phyloP scores from a whole-genome alignment of 169 alveolate species.

The Plasmodium gonderi region DNA sequence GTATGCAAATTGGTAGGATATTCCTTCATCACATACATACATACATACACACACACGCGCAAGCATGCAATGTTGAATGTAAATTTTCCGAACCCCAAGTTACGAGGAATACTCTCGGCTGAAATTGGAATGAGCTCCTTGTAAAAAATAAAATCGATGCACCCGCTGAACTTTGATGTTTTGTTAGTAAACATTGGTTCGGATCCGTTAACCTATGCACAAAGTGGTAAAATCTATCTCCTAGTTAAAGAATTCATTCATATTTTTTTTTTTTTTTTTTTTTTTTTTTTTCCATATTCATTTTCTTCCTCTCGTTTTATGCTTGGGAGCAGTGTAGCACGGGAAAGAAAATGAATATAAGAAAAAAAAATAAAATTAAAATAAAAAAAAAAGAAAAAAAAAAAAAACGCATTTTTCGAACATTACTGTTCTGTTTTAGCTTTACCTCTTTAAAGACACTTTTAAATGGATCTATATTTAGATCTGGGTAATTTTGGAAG shows the following conservation, averaged over 20 bases:
- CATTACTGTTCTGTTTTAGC: too few relatives aligned
- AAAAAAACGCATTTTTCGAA: not conserved
- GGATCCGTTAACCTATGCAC: slow-evolving; percentile 29
- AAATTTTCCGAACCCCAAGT: slow-evolving; percentile 24
- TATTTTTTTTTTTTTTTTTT: not conserved
- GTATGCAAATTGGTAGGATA: too few relatives aligned
- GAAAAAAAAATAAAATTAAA: too few relatives aligned
- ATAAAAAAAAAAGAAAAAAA: not conserved
- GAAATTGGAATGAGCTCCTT: slow-evolving; percentile 38
- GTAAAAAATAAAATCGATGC: slow-evolving; percentile 53
- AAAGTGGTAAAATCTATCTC: not conserved
- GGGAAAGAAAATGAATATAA: too few relatives aligned
- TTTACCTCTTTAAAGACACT: slow-evolving; percentile 45
- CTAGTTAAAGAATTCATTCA: not conserved
- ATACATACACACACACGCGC: too few relatives aligned
- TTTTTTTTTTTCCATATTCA: not conserved
- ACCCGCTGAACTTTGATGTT: slow-evolving; percentile 11
- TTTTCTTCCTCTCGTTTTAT: not conserved
- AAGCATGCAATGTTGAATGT: too few relatives aligned
- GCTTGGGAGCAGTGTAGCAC: too few relatives aligned
- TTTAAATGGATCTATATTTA: slow-evolving; percentile 32
- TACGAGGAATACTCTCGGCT: slow-evolving; percentile 18
- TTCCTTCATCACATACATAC: too few relatives aligned
- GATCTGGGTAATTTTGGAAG: slow-evolving; percentile 8
- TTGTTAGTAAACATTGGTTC: slow-evolving; percentile 54